phyloP scores from a whole-genome alignment of 2,329 filamentous ascomycete genomes.

The Colletotrichum australisinense region DNA sequence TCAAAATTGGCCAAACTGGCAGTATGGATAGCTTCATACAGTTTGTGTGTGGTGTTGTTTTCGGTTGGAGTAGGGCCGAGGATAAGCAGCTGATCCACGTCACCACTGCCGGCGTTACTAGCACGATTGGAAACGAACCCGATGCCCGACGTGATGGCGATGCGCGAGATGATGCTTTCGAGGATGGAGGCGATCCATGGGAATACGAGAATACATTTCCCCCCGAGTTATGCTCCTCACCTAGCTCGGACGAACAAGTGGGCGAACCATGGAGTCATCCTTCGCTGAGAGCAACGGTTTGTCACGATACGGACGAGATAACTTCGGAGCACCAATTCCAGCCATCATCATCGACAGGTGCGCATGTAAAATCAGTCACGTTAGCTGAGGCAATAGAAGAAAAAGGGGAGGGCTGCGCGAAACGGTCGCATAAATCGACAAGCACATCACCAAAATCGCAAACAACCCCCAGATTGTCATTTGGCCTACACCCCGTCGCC shows the following conservation, averaged over 20 bases:
- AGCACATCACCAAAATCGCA: neutral
- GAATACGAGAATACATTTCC: constrained; percentile 1
- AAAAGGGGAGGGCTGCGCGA: neutral
- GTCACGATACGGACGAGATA: constrained; percentile 1
- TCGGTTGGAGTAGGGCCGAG: constrained; percentile 3
- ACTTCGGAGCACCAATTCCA: neutral
- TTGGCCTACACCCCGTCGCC: neutral
- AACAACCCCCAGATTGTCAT: neutral
- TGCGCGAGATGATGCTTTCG: neutral
- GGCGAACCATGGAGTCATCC: neutral
- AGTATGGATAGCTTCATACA: constrained; percentile 28
- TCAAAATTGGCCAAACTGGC: constrained; percentile 21
- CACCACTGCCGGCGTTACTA: neutral
- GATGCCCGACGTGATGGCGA: neutral
- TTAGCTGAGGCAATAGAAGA: neutral
- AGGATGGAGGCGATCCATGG: constrained; percentile 1
- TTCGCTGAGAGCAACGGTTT: neutral
- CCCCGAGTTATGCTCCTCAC: neutral
- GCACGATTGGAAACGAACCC: neutral
- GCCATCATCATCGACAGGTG: neutral
- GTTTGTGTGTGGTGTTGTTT: constrained; percentile 7
- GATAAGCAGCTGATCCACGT: neutral
- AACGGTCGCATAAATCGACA: neutral
- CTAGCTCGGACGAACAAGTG: neutral
- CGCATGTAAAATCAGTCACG: neutral